phyloP scores from a whole-genome alignment of 2,329 filamentous ascomycete species.

The Fusarium fracticaudum region DNA sequence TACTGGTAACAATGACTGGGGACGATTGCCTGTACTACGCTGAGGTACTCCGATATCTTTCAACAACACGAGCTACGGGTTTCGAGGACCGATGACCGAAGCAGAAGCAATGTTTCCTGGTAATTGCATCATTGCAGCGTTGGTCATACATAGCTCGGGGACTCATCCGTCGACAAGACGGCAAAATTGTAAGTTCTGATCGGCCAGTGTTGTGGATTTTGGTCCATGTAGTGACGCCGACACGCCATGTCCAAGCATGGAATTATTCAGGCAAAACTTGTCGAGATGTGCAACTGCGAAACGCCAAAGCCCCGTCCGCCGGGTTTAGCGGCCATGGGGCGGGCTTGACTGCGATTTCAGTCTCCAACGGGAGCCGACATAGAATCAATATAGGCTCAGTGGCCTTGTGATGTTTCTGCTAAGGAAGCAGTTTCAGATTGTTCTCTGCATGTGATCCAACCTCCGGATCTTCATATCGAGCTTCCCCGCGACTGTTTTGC shows the following conservation, averaged over 20 bases:
- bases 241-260: conserved; percentile 28
- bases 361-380: conserved; percentile 36
- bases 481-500: conserved; percentile 16
- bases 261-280: conserved; percentile 32
- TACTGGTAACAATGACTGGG: conserved; percentile 13
- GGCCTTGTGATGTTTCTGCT: conserved; percentile 34
- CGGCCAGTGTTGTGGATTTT: conserved; percentile 21
- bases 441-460: conserved; percentile 26
- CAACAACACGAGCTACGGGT: conserved; percentile 31
- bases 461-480: conserved; percentile 26
- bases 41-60: conserved; percentile 15
- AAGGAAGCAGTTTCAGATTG: conserved; percentile 23
- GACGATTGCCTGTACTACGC: conserved; percentile 22
- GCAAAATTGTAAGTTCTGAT: conserved; percentile 6
- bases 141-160: conserved; percentile 33
- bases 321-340: conserved; percentile 4
- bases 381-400: conserved; percentile 30
- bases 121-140: conserved; percentile 33
- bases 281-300: conserved; percentile 35
- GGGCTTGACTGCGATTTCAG: conserved; percentile 30
- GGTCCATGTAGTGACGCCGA: conserved; percentile 29
- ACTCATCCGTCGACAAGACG: conserved; percentile 11
- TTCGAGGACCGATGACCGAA: conserved; percentile 25
- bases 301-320: conserved; percentile 6
- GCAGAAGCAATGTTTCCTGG: conserved; percentile 11